These are phyloP conservation scores for Dispira parvispora DNA, from an alignment of 192 early-diverging fungal genomes.

Conservation along the genomic window DNA sequence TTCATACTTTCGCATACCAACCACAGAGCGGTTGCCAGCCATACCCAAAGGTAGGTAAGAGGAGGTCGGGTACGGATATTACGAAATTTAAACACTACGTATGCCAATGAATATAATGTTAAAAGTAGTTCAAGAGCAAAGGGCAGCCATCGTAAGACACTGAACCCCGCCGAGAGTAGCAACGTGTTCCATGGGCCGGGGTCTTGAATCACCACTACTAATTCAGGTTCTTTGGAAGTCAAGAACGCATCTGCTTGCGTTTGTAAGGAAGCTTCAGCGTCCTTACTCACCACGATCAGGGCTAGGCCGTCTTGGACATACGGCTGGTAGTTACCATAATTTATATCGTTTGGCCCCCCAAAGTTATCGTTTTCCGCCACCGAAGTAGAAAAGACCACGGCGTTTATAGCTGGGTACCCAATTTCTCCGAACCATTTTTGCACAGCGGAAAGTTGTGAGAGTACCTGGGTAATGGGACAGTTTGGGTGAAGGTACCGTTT, in stretches of 20 bases:
- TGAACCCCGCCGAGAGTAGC: not conserved
- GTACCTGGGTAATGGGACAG: not conserved
- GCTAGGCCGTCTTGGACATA: not conserved
- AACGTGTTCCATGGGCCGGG: not conserved
- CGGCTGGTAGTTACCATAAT: not conserved
- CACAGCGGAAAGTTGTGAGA: not conserved
- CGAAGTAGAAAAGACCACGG: not conserved
- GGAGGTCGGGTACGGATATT: not conserved
- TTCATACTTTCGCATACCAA: not conserved
- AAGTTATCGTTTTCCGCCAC: not conserved
- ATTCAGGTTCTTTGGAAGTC: not conserved
- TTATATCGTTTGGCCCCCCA: not conserved
- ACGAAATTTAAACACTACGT: not conserved
- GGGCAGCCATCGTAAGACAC: not conserved
- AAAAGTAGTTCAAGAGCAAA: not conserved
- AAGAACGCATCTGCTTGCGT: not conserved
- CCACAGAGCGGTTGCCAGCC: constrained; percentile 2
- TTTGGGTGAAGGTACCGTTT: no score
- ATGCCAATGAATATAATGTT: not conserved
- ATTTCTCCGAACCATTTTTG: not conserved
- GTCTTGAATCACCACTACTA: constrained; percentile 3
- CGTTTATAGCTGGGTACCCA: not conserved
- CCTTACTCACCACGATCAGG: not conserved
- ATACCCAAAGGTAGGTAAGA: not conserved
- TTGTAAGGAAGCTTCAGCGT: not conserved